Evolutionary conservation across 1,284 basidiomycete genomes (phyloP).

Genomic region (Termitomyces sp.): DNA sequence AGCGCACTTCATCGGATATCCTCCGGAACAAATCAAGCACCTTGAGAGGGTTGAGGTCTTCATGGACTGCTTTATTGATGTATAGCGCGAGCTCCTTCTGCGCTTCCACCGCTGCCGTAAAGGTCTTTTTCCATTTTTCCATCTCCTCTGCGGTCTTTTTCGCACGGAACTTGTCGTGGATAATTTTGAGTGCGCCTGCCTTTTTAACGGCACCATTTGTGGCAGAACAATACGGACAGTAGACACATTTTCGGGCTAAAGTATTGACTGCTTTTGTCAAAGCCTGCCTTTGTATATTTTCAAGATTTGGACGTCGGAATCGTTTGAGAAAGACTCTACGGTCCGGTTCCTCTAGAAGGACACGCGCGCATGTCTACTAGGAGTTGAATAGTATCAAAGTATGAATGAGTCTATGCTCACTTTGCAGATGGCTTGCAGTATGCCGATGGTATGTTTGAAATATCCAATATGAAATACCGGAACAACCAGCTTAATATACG

Average conservation of each 20-base stretch:
- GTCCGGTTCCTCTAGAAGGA: slow-evolving; percentile 88
- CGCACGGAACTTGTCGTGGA: slow-evolving; percentile 96
- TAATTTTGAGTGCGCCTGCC: slow-evolving; percentile 90
- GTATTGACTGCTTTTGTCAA: slow-evolving; percentile 89
- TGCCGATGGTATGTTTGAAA: slow-evolving; percentile 92
- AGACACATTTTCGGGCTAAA: slow-evolving; percentile 84
- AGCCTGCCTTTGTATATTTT: slow-evolving; percentile 88
- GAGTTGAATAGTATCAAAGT: slow-evolving; percentile 1
- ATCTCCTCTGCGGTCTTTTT: slow-evolving; percentile 92
- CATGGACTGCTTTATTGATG: slow-evolving; percentile 84
- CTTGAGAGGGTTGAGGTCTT: slow-evolving; percentile 94
- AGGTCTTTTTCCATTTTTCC: slow-evolving; percentile 85
- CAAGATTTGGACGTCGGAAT: slow-evolving; percentile 87
- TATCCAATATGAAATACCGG: slow-evolving; percentile 99
- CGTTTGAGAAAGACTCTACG: slow-evolving; percentile 81
- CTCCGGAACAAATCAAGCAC: slow-evolving; percentile 91
- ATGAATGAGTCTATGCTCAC: slow-evolving; percentile 32
- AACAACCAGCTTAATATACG: slow-evolving; percentile 93
- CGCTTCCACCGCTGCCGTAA: slow-evolving; percentile 78
- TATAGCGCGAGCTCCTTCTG: slow-evolving; percentile 86
- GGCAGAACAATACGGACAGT: slow-evolving; percentile 91
- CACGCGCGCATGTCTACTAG: slow-evolving; percentile 84
- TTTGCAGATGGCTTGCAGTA: slow-evolving; percentile 96
- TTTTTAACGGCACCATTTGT: slow-evolving; percentile 98
- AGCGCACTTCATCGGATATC: slow-evolving; percentile 82